A percentile compares a stretch with the other conserved stretches of the same genome.
Evolutionary conservation across 768 basidiomycete genomes (phyloP).

Genomic region (Leccinum pellstonianum): DNA sequence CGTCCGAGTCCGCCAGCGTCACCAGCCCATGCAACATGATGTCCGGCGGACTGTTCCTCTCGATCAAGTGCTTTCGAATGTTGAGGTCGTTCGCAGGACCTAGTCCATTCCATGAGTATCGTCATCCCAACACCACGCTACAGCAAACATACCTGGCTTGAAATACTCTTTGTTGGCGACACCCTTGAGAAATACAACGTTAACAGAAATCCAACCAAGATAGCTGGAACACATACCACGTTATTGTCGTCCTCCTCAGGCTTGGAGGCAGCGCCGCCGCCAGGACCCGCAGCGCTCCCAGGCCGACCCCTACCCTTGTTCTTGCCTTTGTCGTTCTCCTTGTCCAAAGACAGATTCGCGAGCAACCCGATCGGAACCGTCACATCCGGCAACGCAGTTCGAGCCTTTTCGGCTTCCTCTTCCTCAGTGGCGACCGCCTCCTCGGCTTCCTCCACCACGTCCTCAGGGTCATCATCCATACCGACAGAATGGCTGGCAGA

Average conservation of each 20-base stretch:
- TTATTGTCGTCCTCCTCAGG: slow-evolving; percentile 61
- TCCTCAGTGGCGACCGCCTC: slow-evolving; percentile 32
- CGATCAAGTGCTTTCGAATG: slow-evolving; percentile 69
- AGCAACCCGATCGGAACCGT: slow-evolving; percentile 75
- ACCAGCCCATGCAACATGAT: slow-evolving; percentile 81
- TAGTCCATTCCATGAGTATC: slow-evolving; percentile 20
- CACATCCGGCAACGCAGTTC: slow-evolving; percentile 59
- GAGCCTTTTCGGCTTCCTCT: slow-evolving; percentile 46
- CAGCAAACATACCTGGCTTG: slow-evolving; percentile 55
- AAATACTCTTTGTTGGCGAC: slow-evolving; percentile 81
- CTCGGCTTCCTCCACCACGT: slow-evolving; percentile 32
- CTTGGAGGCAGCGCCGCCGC: slow-evolving; percentile 9
- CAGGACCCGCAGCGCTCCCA: slow-evolving; percentile 16
- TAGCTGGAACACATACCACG: slow-evolving; percentile 41
- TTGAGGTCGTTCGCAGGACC: slow-evolving; percentile 72
- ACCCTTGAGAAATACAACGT: slow-evolving; percentile 44
- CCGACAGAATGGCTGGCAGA: background rate
- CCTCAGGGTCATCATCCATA: slow-evolving; percentile 39
- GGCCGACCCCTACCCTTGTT: slow-evolving; percentile 36
- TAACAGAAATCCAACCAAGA: slow-evolving; percentile 6
- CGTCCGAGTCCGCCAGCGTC: slow-evolving; percentile 73
- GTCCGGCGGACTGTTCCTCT: slow-evolving; percentile 77
- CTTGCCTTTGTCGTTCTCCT: slow-evolving; percentile 45
- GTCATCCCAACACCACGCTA: background rate
- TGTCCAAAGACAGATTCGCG: slow-evolving; percentile 67